A percentile compares a stretch with the other conserved stretches of the same genome.
phyloP scores from a whole-genome alignment of 768 basidiomycete species.

The Naganishia vishniacii region DNA sequence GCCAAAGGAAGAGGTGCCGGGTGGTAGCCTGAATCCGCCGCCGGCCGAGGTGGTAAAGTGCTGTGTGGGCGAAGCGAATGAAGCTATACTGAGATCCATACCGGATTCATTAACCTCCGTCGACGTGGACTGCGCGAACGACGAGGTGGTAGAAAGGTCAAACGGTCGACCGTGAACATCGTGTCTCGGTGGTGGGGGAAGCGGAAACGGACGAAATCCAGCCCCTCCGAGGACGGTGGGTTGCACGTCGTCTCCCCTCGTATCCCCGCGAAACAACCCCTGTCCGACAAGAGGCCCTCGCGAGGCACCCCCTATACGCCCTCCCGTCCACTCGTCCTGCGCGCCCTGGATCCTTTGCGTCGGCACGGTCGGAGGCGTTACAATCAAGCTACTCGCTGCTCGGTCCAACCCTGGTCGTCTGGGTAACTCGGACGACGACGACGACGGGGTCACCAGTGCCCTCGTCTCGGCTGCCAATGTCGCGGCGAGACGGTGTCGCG shows the following conservation, averaged over 20 bases:
- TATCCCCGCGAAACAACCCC: too few species aligned
- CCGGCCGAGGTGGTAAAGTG: background rate
- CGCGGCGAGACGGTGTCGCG: background rate
- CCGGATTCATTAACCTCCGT: slow-evolving; percentile 1
- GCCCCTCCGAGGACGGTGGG: background rate
- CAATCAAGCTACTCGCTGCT: background rate
- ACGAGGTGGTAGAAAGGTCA: too few species aligned
- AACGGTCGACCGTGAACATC: background rate
- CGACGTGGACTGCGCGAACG: background rate
- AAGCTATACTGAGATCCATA: slow-evolving; percentile 8
- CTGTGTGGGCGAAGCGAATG: slow-evolving; percentile 7
- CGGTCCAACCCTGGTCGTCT: too few species aligned
- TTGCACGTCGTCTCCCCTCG: too few species aligned
- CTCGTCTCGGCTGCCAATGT: too few species aligned
- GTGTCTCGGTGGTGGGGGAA: slow-evolving; percentile 8
- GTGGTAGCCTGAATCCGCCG: too few species aligned
- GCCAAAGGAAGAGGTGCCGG: background rate
- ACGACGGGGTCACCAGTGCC: too few species aligned
- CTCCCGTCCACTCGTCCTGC: too few species aligned
- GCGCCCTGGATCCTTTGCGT: background rate
- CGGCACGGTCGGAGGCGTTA: background rate
- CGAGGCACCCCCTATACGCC: too few species aligned
- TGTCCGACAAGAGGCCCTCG: too few species aligned
- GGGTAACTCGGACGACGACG: too few species aligned
- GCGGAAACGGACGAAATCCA: slow-evolving; percentile 16